These are phyloP conservation scores for Epithele typhae DNA, from an alignment of 768 basidiomycete species.

Conservation along the genomic window DNA sequence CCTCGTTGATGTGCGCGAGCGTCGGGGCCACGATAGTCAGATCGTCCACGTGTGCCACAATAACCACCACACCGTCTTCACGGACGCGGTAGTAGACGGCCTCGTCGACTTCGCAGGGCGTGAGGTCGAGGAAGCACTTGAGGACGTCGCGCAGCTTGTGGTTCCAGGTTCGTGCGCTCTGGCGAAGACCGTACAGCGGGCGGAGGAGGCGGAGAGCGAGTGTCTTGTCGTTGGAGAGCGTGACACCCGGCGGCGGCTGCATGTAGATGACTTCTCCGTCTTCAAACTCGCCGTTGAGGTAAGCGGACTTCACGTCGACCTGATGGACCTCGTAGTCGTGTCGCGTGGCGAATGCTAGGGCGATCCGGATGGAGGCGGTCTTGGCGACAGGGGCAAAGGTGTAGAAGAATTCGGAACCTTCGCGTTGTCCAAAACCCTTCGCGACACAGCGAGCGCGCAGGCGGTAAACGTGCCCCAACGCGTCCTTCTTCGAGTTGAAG, in stretches of 20 bases:
- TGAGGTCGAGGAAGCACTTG: constrained; percentile 1
- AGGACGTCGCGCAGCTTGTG: constrained; percentile 1
- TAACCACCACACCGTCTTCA: neutral
- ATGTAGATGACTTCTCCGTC: constrained; percentile 18
- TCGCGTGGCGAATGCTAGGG: constrained; percentile 26
- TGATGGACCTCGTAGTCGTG: constrained; percentile 27
- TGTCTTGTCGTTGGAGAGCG: neutral
- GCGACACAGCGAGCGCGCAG: neutral
- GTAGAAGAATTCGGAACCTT: too few species aligned
- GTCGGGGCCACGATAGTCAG: too few species aligned
- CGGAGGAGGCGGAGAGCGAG: constrained; percentile 1
- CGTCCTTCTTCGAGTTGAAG: too few species aligned
- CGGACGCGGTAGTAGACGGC: constrained; percentile 11
- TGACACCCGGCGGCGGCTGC: constrained; percentile 6
- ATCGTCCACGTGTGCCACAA: too few species aligned
- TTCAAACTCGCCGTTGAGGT: constrained; percentile 23
- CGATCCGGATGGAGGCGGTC: constrained; percentile 21
- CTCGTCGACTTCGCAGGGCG: constrained; percentile 9
- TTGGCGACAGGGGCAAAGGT: neutral
- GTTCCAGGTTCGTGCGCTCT: constrained; percentile 11
- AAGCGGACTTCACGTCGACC: constrained; percentile 30
- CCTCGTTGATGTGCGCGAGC: too few species aligned
- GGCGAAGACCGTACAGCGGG: constrained; percentile 11
- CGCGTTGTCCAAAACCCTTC: neutral
- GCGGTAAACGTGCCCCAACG: too few species aligned